Evolutionary conservation across 1,284 basidiomycete species (phyloP).

Genomic region (Ceratobasidium sp.): DNA sequence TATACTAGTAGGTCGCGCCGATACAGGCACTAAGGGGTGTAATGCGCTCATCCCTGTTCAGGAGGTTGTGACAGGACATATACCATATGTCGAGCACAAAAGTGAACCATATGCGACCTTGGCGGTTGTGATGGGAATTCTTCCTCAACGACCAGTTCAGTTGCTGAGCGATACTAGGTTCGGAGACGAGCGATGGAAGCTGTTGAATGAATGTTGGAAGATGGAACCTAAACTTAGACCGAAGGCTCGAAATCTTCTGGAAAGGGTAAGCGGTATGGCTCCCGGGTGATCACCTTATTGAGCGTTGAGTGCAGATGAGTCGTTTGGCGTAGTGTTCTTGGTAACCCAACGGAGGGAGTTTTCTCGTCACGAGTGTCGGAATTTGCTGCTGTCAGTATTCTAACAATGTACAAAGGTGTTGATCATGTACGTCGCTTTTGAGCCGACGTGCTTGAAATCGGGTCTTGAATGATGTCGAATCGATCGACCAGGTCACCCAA

Average conservation of each 20-base stretch:
- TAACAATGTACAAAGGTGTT: no score
- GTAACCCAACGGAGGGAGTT: no score
- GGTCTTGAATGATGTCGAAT: constrained; percentile 32
- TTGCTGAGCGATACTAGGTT: background rate
- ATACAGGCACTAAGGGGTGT: background rate
- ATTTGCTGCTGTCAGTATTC: no score
- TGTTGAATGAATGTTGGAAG: background rate
- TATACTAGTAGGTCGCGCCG: background rate
- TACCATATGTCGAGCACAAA: background rate
- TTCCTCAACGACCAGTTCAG: background rate
- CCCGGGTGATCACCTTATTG: no score
- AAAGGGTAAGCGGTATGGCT: background rate
- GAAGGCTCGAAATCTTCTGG: background rate
- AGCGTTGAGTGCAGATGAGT: no score
- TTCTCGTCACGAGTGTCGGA: no score
- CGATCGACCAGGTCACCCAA: constrained; percentile 38
- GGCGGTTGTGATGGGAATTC: background rate
- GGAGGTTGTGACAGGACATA: background rate
- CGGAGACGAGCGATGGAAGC: background rate
- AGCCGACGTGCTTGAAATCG: constrained; percentile 24
- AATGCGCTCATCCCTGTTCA: background rate
- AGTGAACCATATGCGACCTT: background rate
- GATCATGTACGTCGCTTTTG: no score
- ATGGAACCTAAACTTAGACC: background rate
- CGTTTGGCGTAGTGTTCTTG: no score